Conservation (phyloP, 306 rosid genomes). For the Acacia acuminata region DNA sequence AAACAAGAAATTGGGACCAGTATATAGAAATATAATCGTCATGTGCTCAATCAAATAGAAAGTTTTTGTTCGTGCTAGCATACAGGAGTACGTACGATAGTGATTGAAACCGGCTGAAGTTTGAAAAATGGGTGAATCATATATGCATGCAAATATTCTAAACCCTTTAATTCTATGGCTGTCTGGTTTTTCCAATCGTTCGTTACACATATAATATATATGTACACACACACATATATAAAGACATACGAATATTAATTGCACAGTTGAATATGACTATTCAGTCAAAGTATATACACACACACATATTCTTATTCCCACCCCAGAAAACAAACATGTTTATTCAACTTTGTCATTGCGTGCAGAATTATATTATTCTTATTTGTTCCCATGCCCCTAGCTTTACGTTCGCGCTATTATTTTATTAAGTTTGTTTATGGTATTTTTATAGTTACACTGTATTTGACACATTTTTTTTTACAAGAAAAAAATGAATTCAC, state of each 20-base stretch:
- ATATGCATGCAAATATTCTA: not conserved
- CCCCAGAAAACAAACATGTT: not conserved
- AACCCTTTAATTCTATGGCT: not conserved
- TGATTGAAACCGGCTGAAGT: not conserved
- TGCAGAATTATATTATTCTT: not conserved
- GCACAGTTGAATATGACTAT: too few relatives aligned
- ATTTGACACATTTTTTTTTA: not conserved
- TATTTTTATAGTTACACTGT: not conserved
- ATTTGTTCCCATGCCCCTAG: not conserved
- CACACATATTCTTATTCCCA: not conserved
- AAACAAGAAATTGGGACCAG: not conserved
- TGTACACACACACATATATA: not conserved
- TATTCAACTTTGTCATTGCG: not conserved
- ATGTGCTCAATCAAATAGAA: not conserved
- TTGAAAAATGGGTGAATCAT: not conserved
- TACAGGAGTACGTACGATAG: not conserved
- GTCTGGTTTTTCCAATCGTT: not conserved
- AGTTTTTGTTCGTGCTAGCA: not conserved
- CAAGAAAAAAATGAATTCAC: not conserved
- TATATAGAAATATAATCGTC: not conserved
- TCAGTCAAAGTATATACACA: not conserved
- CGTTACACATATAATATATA: too few relatives aligned
- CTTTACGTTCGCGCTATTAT: not conserved
- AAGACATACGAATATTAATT: too few relatives aligned
- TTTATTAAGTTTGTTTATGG: too few relatives aligned